Percentiles rank a stretch among this genome's conserved stretches.
Conservation (phyloP, 2,329 filamentous ascomycete genomes). For the Ceratocystis ficicola region DNA sequence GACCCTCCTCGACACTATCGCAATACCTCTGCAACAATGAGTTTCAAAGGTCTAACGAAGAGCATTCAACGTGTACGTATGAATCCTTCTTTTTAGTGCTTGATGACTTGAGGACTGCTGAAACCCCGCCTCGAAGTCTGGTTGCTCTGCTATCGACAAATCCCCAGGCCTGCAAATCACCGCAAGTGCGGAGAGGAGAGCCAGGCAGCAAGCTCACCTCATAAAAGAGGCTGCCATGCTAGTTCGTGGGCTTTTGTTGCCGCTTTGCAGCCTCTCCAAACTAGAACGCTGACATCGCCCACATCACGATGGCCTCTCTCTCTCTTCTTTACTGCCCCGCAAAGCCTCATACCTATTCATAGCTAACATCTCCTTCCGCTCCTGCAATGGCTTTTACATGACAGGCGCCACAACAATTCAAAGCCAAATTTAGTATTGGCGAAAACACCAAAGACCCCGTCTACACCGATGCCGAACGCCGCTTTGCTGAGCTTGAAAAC, state of each 20-base stretch:
- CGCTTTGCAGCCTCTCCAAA: background rate
- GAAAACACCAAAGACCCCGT: slow-evolving; percentile 91
- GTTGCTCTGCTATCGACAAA: background rate
- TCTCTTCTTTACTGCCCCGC: background rate
- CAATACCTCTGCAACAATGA: slow-evolving; percentile 48
- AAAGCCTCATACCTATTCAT: slow-evolving; percentile 13
- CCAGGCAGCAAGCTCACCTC: background rate
- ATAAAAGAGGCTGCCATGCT: background rate
- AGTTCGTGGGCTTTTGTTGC: background rate
- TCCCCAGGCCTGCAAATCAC: background rate
- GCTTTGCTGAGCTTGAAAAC: slow-evolving; percentile 84
- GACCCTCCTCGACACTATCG: background rate
- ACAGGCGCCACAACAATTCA: slow-evolving; percentile 81
- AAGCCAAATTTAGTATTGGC: slow-evolving; percentile 85
- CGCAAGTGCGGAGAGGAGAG: background rate
- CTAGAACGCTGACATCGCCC: background rate
- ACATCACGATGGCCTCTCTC: slow-evolving; percentile 25
- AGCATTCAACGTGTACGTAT: slow-evolving; percentile 64
- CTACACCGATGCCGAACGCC: slow-evolving; percentile 85
- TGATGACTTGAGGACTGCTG: background rate
- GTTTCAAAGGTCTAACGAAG: slow-evolving; percentile 93
- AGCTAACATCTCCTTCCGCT: slow-evolving; percentile 9
- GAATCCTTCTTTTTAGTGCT: background rate
- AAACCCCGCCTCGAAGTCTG: slow-evolving; percentile 5
- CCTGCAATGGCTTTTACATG: background rate